Percentiles rank a stretch among this genome's conserved stretches.
Conservation (phyloP, 2,329 filamentous ascomycete species). For the Clonostachys sp. region DNA sequence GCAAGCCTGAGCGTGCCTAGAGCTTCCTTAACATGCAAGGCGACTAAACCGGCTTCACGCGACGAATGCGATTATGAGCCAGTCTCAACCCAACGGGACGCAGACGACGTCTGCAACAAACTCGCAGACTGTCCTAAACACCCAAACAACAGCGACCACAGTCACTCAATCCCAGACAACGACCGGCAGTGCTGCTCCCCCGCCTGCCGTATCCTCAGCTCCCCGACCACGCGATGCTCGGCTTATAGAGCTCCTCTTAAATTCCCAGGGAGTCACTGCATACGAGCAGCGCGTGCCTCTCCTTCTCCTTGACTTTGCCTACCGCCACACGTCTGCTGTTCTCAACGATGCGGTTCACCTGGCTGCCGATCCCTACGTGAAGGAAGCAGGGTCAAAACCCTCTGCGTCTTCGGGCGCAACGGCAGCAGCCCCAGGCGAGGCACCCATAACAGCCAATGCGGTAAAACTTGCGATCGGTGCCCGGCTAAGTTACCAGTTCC, state of each 20-base stretch:
- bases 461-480: conserved; percentile 69
- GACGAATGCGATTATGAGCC: conserved; percentile 21
- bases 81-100: conserved; percentile 51
- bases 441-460: conserved; percentile 59
- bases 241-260: conserved; percentile 74
- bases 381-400: conserved; percentile 48
- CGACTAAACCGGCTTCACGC: too few relatives aligned
- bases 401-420: conserved; percentile 42
- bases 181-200: conserved; percentile 11
- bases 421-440: conserved; percentile 43
- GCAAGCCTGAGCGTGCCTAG: too few relatives aligned
- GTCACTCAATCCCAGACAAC: conserved; percentile 12
- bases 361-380: conserved; percentile 62
- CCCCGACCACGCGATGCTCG: conserved; percentile 72
- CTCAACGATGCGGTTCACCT: conserved; percentile 69
- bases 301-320: conserved; percentile 80
- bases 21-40: too few relatives aligned
- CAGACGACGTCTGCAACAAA: conserved; percentile 29
- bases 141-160: conserved; percentile 22
- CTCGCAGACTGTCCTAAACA: conserved; percentile 28
- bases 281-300: conserved; percentile 82
- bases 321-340: conserved; percentile 71
- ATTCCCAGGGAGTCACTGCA: conserved; percentile 70
- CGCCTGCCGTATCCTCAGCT: conserved; percentile 26
- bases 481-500: conserved; percentile 66